A percentile compares a stretch with the other conserved stretches of the same genome.
Evolutionary conservation across 2,329 filamentous ascomycete species (phyloP).

Genomic region (Elsinoe ampelina): DNA sequence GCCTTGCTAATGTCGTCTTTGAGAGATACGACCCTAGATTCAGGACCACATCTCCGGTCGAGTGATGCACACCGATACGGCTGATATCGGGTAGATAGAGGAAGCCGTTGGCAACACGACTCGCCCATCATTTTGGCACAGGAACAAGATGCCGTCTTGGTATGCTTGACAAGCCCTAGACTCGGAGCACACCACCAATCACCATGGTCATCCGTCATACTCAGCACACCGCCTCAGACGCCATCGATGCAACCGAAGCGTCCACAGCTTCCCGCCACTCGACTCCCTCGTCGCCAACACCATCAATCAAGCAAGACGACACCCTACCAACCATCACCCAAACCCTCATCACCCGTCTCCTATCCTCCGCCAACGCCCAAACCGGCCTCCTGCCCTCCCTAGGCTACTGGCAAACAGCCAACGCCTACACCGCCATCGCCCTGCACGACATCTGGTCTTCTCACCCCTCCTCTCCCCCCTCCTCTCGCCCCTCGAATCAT

Average conservation of each 20-base stretch:
- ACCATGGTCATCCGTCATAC: too few species aligned
- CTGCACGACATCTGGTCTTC: slow-evolving; percentile 21
- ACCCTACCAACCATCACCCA: slow-evolving; percentile 17
- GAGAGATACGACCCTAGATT: neutral
- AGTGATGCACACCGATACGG: neutral
- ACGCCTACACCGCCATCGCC: slow-evolving; percentile 24
- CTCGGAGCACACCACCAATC: too few species aligned
- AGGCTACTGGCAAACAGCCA: slow-evolving; percentile 25
- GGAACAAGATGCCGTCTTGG: too few species aligned
- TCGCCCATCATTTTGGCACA: too few species aligned
- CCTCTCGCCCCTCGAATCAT: too few species aligned
- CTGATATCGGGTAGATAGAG: neutral
- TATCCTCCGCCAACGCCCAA: slow-evolving; percentile 17
- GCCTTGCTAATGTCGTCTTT: neutral
- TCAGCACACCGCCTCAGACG: neutral
- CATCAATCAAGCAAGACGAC: neutral
- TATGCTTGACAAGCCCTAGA: too few species aligned
- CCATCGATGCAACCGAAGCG: neutral
- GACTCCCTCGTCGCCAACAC: neutral
- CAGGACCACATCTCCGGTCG: neutral
- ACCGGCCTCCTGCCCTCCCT: slow-evolving; percentile 23
- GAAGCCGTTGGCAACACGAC: neutral
- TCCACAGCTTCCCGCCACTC: neutral
- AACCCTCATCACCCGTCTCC: slow-evolving; percentile 20
- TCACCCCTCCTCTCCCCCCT: too few species aligned